These are phyloP conservation scores for Coniochaeta prunicola DNA, from an alignment of 2,329 filamentous ascomycete genomes.

Conservation along the genomic window DNA sequence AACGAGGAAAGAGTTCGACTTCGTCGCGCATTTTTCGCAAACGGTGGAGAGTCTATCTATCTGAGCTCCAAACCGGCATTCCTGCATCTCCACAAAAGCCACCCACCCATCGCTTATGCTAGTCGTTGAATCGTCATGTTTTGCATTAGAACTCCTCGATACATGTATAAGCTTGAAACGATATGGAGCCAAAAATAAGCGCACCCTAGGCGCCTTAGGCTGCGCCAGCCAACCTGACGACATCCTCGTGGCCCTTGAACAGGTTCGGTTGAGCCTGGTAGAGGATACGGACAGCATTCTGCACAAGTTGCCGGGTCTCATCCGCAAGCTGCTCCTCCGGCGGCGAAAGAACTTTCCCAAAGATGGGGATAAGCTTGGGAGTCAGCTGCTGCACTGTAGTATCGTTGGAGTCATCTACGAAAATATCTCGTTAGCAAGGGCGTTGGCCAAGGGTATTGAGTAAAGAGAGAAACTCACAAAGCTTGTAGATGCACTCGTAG, in stretches of 20 bases:
- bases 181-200: background rate
- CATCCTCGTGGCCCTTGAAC: slow-evolving; percentile 20
- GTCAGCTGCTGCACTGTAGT: slow-evolving; percentile 63
- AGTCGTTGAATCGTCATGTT: background rate
- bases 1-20: background rate
- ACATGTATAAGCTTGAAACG: background rate
- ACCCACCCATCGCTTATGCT: slow-evolving; percentile 1
- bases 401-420: slow-evolving; percentile 54
- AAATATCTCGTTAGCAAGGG: slow-evolving; percentile 23
- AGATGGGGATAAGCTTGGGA: slow-evolving; percentile 59
- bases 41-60: background rate
- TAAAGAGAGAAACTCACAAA: slow-evolving; percentile 53
- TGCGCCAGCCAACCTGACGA: slow-evolving; percentile 20
- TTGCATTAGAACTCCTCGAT: background rate
- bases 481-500: slow-evolving; percentile 80
- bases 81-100: background rate
- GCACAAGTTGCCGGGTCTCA: slow-evolving; percentile 60
- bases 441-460: background rate
- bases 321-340: slow-evolving; percentile 70
- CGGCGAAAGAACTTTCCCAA: slow-evolving; percentile 64
- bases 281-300: slow-evolving; percentile 51
- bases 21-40: background rate
- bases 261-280: slow-evolving; percentile 24
- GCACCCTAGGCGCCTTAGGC: background rate
- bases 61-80: background rate